Base-by-base conservation (phyloP, 2,329 filamentous ascomycete species). In the Aureobasidium sp. region DNA sequence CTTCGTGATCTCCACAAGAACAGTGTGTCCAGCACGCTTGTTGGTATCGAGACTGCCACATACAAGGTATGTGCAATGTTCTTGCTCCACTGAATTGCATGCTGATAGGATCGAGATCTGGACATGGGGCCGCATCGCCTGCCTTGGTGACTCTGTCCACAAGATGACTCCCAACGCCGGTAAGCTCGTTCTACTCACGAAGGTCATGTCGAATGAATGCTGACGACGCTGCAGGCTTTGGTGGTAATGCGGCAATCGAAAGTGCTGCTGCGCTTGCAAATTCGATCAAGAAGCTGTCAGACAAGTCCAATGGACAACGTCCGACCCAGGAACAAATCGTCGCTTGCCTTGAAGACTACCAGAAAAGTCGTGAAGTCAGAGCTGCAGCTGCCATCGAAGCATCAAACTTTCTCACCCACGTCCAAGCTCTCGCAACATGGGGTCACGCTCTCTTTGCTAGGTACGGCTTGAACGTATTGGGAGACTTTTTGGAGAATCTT, bases 1-100 rank as follows among this genome's bases (percentile, higher is more conserved):
- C 70, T 76, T n/a, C 67, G 67, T 5, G 66, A 71, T 3, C 14
- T 77, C 1, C 73, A 69, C 59, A 66, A 70, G 17, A 67, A 67
- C 11, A 64, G 66, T 9, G 62, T 70, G 5, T 64, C 66, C 1
- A 69, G 69, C 4, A 70, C 68, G 0, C 64, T 78, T 2, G 67
- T 69, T 15, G 58, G 65, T 1, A 60, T 70, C 50, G 68, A 69
- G 40, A 68, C 69, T 54, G 68, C 64, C 1, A 50, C 63, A 12
- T 68, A 66, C 57, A 66, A 69, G 6, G 59, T 61, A 44, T 17
- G 5, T 27, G 5, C 3, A 27, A 24, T 5, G 2, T 14, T n/a
- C 6, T 24, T 33, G 2, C 19, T 1, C 3, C 22, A 5, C 12
- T 17, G 1, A 19, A 0, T 24, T 0, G 0, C 6, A 5, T 22